Evolutionary conservation across 2,329 filamentous ascomycete genomes (phyloP), one percentile per base, ranked within the genome.

Genomic region (Fusarium foetens): DNA sequence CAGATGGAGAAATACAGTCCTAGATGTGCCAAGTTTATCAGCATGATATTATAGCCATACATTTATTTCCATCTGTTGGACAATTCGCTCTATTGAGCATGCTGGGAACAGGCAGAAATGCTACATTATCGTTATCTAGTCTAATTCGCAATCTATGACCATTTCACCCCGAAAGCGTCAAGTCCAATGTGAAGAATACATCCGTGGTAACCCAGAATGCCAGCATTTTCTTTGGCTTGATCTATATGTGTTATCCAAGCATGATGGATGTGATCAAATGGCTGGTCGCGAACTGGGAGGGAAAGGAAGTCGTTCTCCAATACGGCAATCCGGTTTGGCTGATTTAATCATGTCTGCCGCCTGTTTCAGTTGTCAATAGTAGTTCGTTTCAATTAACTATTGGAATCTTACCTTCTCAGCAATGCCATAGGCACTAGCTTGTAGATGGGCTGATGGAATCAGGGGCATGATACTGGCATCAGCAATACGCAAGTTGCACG

Each of bases 401-500:
- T 23, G 3, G 4, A 33, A 6, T 21, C 49, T 49, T 13, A 55
- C 69, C 33, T 70, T 77, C 58, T 79, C 76, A 9, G 80, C 80
- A 27, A 82, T 77, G 46, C 79, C 77, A 57, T 81, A 82, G 13
- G 81, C 76, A 14, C 77, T 77, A 19, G 77, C 75, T 58, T 78
- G 76, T 23, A 77, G 65, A 62, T 81, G 78, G 3, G 73, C 73
- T 8, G 77, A 75, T 11, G 63, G 68, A n/a, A 70, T 54, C 21
- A 79, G 31, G 14, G 77, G 77, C 42, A 79, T 75, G 58, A 79
- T 46, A 14, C 72, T 74, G 1, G 77, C 76, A 29, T 78, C 76
- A 8, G 72, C 71, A 25, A 79, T 64, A 27, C 76, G 75, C n/a
- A 79, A 58, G 4, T 70, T 69, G 4, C 67, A 63, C 5, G 76